Evolutionary conservation across 2,329 filamentous ascomycete species (phyloP), one percentile per base, ranked within the genome.

Genomic region (Rachicladosporium sp.): DNA sequence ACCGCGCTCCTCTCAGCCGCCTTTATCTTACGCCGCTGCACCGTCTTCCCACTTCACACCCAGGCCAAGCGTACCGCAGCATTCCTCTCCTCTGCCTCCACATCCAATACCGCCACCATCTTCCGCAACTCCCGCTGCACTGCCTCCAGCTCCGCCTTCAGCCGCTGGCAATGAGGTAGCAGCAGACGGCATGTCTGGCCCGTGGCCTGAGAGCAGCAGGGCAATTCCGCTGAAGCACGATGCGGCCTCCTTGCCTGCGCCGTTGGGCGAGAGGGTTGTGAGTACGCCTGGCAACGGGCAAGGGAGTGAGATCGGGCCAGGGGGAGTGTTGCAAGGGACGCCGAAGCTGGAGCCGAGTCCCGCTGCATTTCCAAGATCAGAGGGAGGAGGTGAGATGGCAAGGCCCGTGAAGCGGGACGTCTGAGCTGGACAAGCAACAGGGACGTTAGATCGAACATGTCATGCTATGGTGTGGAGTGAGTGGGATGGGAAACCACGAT

Each of bases 61-160:
- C n/a, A 36, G 27, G 12, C 38, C 12, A 21, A 34, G 35, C 29
- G n/a, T 35, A 35, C 13, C 38, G 23, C 37, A 36, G 11, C 30
- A 42, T 35, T 10, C 12, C n/a, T 37, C 40, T 35, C 37, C 36
- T 23, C 21, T 21, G 4, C 41, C 33, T 3, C 13, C 21, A 6
- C 36, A 32, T 10, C 38, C 15, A 9, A 35, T 37, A 30, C 37
- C 34, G 32, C 35, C 45, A 10, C 35, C 41, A 32, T 40, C 38
- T 30, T 39, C 34, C 21, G 32, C 32, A 42, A 43, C 37, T 42
- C 37, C 29, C 57, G 47, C 38, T 38, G 15, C 15, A 19, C 15
- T 19, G 15, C 46, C 42, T 62, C 59, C 42, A 69, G 43, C 42
- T 52, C 59, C 36, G 53, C 59, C 23, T 66, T 48, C 44, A 63